Base-by-base conservation (phyloP, 805 yeast species). In the Starmerella bacillaris region DNA sequence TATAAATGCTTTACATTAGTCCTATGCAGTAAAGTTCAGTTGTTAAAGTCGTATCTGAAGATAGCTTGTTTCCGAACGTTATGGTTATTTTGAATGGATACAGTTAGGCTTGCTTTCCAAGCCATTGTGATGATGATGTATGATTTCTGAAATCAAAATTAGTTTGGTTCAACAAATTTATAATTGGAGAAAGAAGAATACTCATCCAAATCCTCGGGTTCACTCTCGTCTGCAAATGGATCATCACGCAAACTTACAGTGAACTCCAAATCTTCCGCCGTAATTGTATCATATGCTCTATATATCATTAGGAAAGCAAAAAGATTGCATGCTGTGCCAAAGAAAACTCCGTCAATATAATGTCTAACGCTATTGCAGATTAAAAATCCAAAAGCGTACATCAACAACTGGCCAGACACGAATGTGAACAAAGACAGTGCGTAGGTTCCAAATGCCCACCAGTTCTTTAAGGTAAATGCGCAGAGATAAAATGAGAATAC, bases 211-310 rank as follows among this genome's bases (percentile, higher is more conserved):
- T 26, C 29, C 29, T 26, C 29, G 29, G 29, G 7, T 5, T 7
- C 14, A 18, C 29, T 26, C 18, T 18, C 29, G 9, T 26, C 5
- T 11, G n/a, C 29, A 5, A 26, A 6, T 7, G 22, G 22, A 14
- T 29, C 22, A 41, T 63, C 69, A 39, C 60, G 60, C 26, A 62
- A 61, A 39, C 71, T 65, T 34, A 80, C 89, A 33, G 82, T 71
- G 56, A 86, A 89, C 58, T 86, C 98, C 47, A 86, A 71, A 54
- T 89, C 96, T 50, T 86, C 96, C 38, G 74, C 72, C 9, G 96
- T 89, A 35, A 86, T 75, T 68, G 84, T 82, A 51, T 84, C 95
- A 94, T 96, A 86, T 47, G 73, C 80, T 58, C 89, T 84, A 63
- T 83, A 86, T 34, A 86, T 64, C 96, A 89, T 86, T 93, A 89